A percentile compares a stretch with the other conserved stretches of the same genome.
Evolutionary conservation across 2,329 filamentous ascomycete genomes (phyloP).

Genomic region (Aureobasidium sp.): DNA sequence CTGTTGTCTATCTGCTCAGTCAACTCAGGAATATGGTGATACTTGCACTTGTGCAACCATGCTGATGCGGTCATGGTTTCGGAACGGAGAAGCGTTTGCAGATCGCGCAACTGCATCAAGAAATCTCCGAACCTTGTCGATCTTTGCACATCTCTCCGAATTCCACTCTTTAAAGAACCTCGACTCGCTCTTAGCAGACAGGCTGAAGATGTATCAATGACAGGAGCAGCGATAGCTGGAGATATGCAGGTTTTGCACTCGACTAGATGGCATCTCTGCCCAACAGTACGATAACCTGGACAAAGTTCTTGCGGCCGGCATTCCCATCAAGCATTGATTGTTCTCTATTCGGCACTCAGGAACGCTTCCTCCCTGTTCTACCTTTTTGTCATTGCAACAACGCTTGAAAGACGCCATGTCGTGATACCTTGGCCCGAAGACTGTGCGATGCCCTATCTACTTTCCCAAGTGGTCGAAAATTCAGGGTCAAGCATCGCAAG

Average conservation of each 20-base stretch:
- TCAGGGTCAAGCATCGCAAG: neutral
- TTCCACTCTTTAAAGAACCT: neutral
- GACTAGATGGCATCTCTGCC: too few species aligned
- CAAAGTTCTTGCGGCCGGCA: too few species aligned
- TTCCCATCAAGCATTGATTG: too few species aligned
- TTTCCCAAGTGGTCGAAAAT: neutral
- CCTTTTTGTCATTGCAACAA: neutral
- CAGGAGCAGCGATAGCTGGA: too few species aligned
- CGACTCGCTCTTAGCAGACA: neutral
- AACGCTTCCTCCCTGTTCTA: neutral
- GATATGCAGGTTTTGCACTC: too few species aligned
- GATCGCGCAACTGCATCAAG: constrained; percentile 3
- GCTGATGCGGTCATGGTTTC: neutral
- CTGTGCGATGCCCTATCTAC: neutral
- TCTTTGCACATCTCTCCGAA: neutral
- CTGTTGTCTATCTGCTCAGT: neutral
- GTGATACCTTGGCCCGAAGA: neutral
- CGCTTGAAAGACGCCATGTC: neutral
- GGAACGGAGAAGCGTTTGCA: constrained; percentile 4
- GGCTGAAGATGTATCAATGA: too few species aligned
- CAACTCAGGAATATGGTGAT: neutral
- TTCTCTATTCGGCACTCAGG: too few species aligned
- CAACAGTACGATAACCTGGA: too few species aligned
- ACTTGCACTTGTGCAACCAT: neutral
- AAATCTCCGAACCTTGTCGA: constrained; percentile 8